Conservation (phyloP, 441 rosid genomes). For the Theobroma grandiflorum region DNA sequence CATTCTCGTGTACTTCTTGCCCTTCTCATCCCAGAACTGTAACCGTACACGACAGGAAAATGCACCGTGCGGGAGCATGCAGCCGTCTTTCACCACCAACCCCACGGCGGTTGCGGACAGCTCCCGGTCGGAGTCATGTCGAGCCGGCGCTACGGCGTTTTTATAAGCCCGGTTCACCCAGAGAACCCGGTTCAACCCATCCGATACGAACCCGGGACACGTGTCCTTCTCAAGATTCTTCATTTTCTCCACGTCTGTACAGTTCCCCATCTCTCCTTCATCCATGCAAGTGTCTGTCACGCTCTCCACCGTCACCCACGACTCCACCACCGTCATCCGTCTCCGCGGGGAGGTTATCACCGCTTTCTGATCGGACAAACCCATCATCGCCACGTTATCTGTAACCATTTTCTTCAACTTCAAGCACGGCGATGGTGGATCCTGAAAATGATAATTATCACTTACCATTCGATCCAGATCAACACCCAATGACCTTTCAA, state of each 20-base stretch:
- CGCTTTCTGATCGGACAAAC: slow-evolving; percentile 31
- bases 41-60: slow-evolving; percentile 70
- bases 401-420: slow-evolving; percentile 26
- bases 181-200: slow-evolving; percentile 47
- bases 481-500: background rate
- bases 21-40: slow-evolving; percentile 47
- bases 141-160: slow-evolving; percentile 41
- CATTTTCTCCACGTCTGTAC: slow-evolving; percentile 52
- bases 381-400: background rate
- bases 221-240: slow-evolving; percentile 56
- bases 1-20: slow-evolving; percentile 43
- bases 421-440: slow-evolving; percentile 10
- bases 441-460: slow-evolving; percentile 16
- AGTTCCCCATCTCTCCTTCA: slow-evolving; percentile 34
- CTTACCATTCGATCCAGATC: slow-evolving; percentile 15
- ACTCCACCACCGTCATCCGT: slow-evolving; percentile 40
- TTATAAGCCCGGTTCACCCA: slow-evolving; percentile 76
- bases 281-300: slow-evolving; percentile 51
- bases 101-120: slow-evolving; percentile 42
- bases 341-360: slow-evolving; percentile 9
- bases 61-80: slow-evolving; percentile 33
- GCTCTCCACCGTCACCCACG: slow-evolving; percentile 74
- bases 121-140: background rate
- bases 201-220: slow-evolving; percentile 72
- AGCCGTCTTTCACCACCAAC: slow-evolving; percentile 52